These are phyloP conservation scores for Trametes sp. DNA, from an alignment of 1,284 basidiomycete genomes.

Conservation along the genomic window DNA sequence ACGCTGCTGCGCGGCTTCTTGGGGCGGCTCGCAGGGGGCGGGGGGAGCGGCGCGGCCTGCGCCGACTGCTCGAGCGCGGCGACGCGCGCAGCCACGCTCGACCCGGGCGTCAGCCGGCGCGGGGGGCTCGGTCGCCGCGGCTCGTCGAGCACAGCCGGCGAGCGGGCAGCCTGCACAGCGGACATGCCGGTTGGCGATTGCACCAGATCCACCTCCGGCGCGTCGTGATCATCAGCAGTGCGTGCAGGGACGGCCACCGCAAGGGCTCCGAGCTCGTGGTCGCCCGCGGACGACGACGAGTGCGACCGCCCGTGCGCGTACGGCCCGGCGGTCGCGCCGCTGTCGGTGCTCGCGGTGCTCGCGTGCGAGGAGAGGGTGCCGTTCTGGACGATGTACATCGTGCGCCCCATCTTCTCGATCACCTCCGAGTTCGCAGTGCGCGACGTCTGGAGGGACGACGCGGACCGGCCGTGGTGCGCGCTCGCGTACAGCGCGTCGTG, in stretches of 20 bases:
- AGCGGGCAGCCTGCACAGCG: slow-evolving; percentile 14
- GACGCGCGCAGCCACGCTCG: slow-evolving; percentile 46
- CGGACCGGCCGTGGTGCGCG: slow-evolving; percentile 37
- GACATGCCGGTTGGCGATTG: slow-evolving; percentile 35
- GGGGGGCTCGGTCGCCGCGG: slow-evolving; percentile 24
- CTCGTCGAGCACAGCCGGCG: slow-evolving; percentile 9
- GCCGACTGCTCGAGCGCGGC: slow-evolving; percentile 49
- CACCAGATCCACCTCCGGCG: slow-evolving; percentile 21
- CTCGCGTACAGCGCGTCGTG: slow-evolving; percentile 31
- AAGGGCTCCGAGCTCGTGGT: slow-evolving; percentile 13
- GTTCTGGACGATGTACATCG: slow-evolving; percentile 73
- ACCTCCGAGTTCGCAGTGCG: slow-evolving; percentile 66
- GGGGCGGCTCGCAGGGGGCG: slow-evolving; percentile 37
- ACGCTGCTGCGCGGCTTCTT: slow-evolving; percentile 45
- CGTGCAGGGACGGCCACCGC: slow-evolving; percentile 14
- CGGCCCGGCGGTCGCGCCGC: slow-evolving; percentile 16
- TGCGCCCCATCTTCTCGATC: slow-evolving; percentile 67
- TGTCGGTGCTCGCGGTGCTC: slow-evolving; percentile 29
- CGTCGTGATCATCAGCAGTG: slow-evolving; percentile 2
- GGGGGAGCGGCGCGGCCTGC: slow-evolving; percentile 11
- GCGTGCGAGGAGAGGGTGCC: slow-evolving; percentile 48
- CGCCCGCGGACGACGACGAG: slow-evolving; percentile 3
- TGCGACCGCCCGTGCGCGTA: not conserved
- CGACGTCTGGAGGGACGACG: slow-evolving; percentile 38
- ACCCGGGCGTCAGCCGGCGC: slow-evolving; percentile 28